A percentile compares a stretch with the other conserved stretches of the same genome.
phyloP scores from a whole-genome alignment of 2,329 filamentous ascomycete genomes.

The Ceratocystis papillata region DNA sequence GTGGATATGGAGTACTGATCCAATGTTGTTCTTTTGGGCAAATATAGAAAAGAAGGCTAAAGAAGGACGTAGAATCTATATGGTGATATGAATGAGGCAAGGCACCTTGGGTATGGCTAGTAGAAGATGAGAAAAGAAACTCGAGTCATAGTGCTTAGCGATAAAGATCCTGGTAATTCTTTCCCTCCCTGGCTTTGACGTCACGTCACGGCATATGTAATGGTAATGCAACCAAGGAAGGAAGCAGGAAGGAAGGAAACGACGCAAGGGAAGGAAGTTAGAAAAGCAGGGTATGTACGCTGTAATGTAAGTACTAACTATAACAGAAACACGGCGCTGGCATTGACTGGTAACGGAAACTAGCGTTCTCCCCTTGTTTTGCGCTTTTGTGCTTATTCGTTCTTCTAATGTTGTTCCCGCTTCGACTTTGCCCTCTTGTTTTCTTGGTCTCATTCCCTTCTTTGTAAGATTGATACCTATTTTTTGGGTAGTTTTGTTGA shows the following conservation, averaged over 20 bases:
- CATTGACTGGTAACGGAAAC: not conserved
- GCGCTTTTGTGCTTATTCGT: not conserved
- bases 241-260: not conserved
- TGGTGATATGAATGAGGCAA: not conserved
- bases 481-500: not conserved
- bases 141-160: not conserved
- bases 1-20: not conserved
- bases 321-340: not conserved
- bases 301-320: too few relatives aligned
- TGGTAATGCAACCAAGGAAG: not conserved
- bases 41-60: not conserved
- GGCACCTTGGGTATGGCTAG: too few relatives aligned
- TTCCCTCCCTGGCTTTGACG: not conserved
- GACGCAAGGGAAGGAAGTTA: not conserved
- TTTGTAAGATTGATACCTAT: not conserved
- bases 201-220: not conserved
- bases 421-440: not conserved
- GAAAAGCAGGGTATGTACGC: not conserved
- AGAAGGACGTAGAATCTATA: not conserved
- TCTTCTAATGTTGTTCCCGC: not conserved
- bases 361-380: not conserved
- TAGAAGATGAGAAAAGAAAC: not conserved
- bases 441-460: not conserved
- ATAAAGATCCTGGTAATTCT: not conserved
- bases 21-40: not conserved